Evolutionary conservation across 2,329 filamentous ascomycete genomes (phyloP), one percentile per base, ranked within the genome.

Genomic region (Epichloe coenophiala): DNA sequence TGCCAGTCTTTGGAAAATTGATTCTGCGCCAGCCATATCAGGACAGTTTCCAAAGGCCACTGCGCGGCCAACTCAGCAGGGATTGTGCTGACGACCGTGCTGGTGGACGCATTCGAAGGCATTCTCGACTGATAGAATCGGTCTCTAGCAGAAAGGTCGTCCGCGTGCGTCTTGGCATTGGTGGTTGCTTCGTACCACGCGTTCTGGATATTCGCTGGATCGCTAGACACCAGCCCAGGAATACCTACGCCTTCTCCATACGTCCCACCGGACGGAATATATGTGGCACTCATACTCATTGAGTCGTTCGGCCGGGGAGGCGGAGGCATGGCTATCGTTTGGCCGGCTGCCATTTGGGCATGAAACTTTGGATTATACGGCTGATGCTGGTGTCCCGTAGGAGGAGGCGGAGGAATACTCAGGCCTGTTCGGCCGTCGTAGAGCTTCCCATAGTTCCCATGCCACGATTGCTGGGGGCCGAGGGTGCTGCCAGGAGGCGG

Each of bases 1-100:
- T 95, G 89, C 93, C 93, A 98, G 63, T 96, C 89, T 58, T 80
- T 85, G 15, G 93, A 95, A 65, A 97, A 98, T 51, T 83, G 79
- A 63, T 97, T 90, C 45, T 80, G 80, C n/a, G 84, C 84, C 51
- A 98, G 75, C 89, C 91, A 98, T 38, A 81, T 69, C 48, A 95
- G 71, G 11, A 98, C 90, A 35, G 83, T 83, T 23, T 97, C 89
- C 55, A 94, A 71, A 0, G 90, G 84, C 93, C 93, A 98, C 64
- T 91, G 84, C 8, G 80, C 73, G 21, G 81, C 80, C 48, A 86
- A 68, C 62, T 95, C 88, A 19, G 83, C 79, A 1, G 86, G 81
- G 48, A 87, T 71, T 31, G 70, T 71, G 51, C 60, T 57, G 8
- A 59, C 47, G 43, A 60, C 50, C 17, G 61, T 60, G 45, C 61